Conservation (phyloP, 164 flowering plant species). For the Piper betle region DNA sequence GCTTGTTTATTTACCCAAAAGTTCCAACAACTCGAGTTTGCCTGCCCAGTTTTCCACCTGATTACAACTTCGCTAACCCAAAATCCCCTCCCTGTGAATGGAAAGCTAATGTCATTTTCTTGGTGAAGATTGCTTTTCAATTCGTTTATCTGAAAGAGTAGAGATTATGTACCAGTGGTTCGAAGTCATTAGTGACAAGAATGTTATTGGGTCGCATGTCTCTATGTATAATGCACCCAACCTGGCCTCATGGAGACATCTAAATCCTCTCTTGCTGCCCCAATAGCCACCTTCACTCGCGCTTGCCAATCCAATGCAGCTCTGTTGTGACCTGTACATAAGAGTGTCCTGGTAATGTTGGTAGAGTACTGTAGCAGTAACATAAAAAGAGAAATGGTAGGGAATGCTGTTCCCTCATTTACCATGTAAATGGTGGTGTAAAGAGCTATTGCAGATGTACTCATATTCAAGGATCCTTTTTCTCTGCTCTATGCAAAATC, state of each 20-base stretch:
- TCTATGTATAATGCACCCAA: conserved; percentile 79
- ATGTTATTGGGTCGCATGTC: conserved; percentile 73
- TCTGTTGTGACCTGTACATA: conserved; percentile 25
- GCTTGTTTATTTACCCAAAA: conserved; percentile 36
- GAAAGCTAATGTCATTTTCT: neutral
- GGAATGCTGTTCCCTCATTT: conserved; percentile 1
- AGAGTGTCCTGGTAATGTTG: neutral
- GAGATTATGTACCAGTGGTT: conserved; percentile 49
- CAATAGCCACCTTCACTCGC: conserved; percentile 65
- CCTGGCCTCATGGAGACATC: conserved; percentile 95
- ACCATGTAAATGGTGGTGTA: conserved; percentile 80
- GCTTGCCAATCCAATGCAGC: conserved; percentile 44
- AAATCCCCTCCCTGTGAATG: conserved; percentile 67
- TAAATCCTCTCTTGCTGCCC: conserved; percentile 78
- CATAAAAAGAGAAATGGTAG: no score
- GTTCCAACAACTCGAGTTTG: conserved; percentile 44
- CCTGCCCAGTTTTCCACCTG: conserved; percentile 28
- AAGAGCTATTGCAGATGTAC: conserved; percentile 81
- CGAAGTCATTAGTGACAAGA: conserved; percentile 81
- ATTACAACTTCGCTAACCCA: conserved; percentile 65
- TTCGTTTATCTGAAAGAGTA: no score
- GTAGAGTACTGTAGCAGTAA: no score
- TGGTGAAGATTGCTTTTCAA: no score
- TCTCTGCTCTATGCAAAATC: conserved; percentile 56
- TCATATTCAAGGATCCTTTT: conserved; percentile 75